Conservation (phyloP, 257 asterid genomes). For the Rauvolfia tetraphylla region DNA sequence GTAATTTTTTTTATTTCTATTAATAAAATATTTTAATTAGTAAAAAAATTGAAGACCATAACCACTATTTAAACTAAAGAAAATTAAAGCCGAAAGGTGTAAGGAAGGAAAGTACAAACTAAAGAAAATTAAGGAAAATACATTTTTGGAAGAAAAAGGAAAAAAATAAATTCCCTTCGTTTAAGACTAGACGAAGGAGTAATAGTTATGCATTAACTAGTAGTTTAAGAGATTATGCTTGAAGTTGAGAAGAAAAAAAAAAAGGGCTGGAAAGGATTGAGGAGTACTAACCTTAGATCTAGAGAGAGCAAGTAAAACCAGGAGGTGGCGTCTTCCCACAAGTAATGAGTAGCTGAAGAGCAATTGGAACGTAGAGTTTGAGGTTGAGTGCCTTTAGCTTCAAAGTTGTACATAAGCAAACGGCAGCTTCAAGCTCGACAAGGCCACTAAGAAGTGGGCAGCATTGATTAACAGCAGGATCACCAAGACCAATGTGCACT, state of each 20-base stretch:
- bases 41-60: too few species aligned
- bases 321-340: constrained; percentile 90
- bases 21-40: too few species aligned
- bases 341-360: constrained; percentile 69
- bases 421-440: constrained; percentile 69
- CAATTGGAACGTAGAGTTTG: constrained; percentile 61
- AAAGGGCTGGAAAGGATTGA: neutral
- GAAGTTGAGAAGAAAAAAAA: neutral
- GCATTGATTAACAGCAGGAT: constrained; percentile 63
- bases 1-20: too few species aligned
- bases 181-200: too few species aligned
- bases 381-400: constrained; percentile 63
- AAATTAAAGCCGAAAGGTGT: too few species aligned
- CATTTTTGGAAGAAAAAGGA: too few species aligned
- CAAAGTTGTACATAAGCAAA: constrained; percentile 66
- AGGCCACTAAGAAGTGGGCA: constrained; percentile 73
- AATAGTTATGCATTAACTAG: too few species aligned
- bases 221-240: too few species aligned
- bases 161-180: too few species aligned
- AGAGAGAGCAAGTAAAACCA: constrained; percentile 82
- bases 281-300: constrained; percentile 18
- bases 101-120: too few species aligned
- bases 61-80: too few species aligned
- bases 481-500: constrained; percentile 66
- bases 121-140: too few species aligned